These are phyloP conservation scores for Tylopilus sp. DNA, from an alignment of 1,284 basidiomycete species.

Conservation along the genomic window DNA sequence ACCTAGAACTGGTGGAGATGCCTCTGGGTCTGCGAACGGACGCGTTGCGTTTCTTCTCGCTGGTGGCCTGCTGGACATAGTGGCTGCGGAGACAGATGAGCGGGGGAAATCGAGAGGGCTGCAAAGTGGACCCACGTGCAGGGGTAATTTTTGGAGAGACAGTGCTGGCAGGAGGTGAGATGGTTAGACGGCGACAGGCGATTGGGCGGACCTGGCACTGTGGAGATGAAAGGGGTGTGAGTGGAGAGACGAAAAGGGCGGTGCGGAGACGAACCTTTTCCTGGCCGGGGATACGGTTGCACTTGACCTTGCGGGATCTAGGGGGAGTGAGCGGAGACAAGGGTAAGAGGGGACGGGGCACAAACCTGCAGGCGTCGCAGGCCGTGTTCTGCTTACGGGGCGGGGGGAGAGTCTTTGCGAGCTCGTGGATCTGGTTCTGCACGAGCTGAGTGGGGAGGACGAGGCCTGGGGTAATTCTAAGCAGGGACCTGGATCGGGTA, in stretches of 20 bases:
- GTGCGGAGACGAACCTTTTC: constrained; percentile 57
- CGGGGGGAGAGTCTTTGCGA: constrained; percentile 69
- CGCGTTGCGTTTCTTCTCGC: constrained; percentile 69
- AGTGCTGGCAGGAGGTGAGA: constrained; percentile 51
- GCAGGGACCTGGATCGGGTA: neutral
- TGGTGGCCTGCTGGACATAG: constrained; percentile 75
- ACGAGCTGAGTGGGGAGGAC: constrained; percentile 57
- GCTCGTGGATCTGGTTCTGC: constrained; percentile 74
- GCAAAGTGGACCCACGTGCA: constrained; percentile 62
- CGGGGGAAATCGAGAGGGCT: constrained; percentile 19
- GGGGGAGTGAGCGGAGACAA: constrained; percentile 19
- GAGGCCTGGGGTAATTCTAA: constrained; percentile 43
- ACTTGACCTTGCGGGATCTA: constrained; percentile 80
- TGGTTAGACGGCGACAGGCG: constrained; percentile 6
- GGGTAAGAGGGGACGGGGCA: neutral
- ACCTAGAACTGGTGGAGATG: constrained; percentile 46
- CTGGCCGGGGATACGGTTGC: constrained; percentile 70
- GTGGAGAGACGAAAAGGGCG: constrained; percentile 2
- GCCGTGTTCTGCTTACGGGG: constrained; percentile 87
- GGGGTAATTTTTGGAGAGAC: constrained; percentile 74
- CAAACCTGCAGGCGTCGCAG: constrained; percentile 81
- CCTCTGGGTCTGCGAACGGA: constrained; percentile 60
- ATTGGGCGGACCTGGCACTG: constrained; percentile 60
- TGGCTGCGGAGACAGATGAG: constrained; percentile 45
- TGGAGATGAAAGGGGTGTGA: constrained; percentile 20